Conservation (phyloP, 345 rosid genomes). For the Leavenworthia alabamica region DNA sequence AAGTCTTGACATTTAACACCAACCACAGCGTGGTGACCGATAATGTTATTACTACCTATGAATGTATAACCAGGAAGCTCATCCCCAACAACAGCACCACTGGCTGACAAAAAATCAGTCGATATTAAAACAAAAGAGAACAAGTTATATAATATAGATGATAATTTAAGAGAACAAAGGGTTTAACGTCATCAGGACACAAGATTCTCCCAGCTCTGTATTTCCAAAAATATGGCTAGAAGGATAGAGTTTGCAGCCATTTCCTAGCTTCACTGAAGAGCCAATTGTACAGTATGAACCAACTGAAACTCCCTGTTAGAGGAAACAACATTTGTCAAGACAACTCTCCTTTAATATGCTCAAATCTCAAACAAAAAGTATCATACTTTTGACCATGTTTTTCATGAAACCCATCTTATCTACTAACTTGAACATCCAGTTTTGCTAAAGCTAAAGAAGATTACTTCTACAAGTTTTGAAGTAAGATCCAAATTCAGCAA, state of each 20-base stretch:
- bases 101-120: slow-evolving; percentile 45
- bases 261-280: slow-evolving; percentile 67
- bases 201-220: slow-evolving; percentile 60
- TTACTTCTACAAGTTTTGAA: neutral
- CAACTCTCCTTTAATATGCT: neutral
- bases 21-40: slow-evolving; percentile 76
- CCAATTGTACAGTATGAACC: slow-evolving; percentile 87
- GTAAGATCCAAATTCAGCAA: neutral
- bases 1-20: slow-evolving; percentile 91
- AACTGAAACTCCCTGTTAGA: slow-evolving; percentile 56
- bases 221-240: slow-evolving; percentile 77
- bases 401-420: neutral
- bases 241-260: slow-evolving; percentile 64
- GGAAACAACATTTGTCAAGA: neutral
- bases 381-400: neutral
- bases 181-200: slow-evolving; percentile 79
- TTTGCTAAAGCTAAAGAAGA: neutral
- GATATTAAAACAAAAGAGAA: neutral
- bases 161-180: neutral
- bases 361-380: slow-evolving; percentile 15
- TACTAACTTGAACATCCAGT: neutral
- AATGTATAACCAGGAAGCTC: slow-evolving; percentile 71
- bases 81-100: slow-evolving; percentile 93
- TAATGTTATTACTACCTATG: slow-evolving; percentile 55
- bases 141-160: neutral